These are phyloP conservation scores for Rhodosporidiobolus sp. DNA, from an alignment of 768 basidiomycete species.

Conservation along the genomic window DNA sequence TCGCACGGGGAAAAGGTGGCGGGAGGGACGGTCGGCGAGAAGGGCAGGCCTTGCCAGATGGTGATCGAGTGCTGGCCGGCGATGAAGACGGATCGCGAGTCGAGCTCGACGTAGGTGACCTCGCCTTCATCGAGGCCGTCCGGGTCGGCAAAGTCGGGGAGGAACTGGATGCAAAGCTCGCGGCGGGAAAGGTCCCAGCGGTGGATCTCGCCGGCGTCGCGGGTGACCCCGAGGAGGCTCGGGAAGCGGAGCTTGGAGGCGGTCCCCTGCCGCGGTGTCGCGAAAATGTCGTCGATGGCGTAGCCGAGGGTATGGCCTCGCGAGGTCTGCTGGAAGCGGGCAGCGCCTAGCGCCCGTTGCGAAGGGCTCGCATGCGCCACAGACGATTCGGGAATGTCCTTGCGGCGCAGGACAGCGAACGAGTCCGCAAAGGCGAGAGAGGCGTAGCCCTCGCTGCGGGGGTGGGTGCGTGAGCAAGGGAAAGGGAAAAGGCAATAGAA, in stretches of 20 bases:
- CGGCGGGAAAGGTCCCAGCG: not conserved
- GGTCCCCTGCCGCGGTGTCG: accelerated
- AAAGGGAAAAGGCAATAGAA: not conserved
- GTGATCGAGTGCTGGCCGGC: not conserved
- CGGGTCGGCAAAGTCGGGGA: not conserved
- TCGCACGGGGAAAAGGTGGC: not conserved
- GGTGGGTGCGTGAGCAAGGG: not conserved
- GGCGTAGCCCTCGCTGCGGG: constrained; percentile 1
- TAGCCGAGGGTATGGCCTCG: not conserved
- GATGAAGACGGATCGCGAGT: not conserved
- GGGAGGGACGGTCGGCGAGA: too few species aligned
- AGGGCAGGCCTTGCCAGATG: not conserved
- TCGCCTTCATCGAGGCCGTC: not conserved
- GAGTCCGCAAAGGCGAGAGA: not conserved
- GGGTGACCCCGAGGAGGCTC: not conserved
- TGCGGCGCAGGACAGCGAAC: not conserved
- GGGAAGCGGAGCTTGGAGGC: constrained; percentile 13
- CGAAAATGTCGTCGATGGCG: not conserved
- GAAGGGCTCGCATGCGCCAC: not conserved
- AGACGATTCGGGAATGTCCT: not conserved
- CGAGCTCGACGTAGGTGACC: constrained; percentile 20
- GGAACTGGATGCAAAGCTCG: not conserved
- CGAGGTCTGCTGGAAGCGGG: not conserved
- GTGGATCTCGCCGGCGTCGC: not conserved
- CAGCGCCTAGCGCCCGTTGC: not conserved